phyloP scores from a whole-genome alignment of 768 basidiomycete genomes.

The Hericium alpestre region DNA sequence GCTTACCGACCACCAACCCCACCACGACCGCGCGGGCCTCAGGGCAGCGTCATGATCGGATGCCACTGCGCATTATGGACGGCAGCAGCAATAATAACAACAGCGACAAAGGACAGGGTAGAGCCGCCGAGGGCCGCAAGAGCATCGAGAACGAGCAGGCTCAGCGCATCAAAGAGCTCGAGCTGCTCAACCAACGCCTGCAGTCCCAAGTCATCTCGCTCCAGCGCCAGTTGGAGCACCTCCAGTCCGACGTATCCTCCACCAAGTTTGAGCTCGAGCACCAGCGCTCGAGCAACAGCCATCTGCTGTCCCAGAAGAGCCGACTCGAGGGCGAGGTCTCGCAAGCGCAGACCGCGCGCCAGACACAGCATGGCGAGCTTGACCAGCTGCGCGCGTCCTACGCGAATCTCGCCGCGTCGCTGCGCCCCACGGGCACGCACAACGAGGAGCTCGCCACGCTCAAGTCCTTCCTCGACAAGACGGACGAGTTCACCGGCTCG shows the following conservation, averaged over 20 bases:
- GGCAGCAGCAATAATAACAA: neutral
- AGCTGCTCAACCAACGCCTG: constrained; percentile 8
- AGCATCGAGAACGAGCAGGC: neutral
- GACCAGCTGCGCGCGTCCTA: constrained; percentile 17
- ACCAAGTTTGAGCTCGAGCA: constrained; percentile 13
- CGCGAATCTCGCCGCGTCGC: constrained; percentile 13
- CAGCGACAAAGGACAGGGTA: neutral
- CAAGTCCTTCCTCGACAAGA: constrained; percentile 25
- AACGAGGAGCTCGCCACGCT: constrained; percentile 22
- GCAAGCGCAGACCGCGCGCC: constrained; percentile 4
- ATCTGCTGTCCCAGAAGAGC: constrained; percentile 12
- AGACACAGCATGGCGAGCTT: constrained; percentile 7
- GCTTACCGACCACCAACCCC: constrained; percentile 7
- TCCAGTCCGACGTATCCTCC: constrained; percentile 11
- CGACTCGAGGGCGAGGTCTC: constrained; percentile 9
- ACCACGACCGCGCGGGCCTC: constrained; percentile 2
- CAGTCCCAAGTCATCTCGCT: constrained; percentile 11
- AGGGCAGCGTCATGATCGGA: constrained; percentile 12
- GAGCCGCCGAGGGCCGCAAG: no score
- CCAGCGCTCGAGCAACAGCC: constrained; percentile 8
- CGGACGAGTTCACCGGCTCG: constrained; percentile 24
- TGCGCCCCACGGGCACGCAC: constrained; percentile 13
- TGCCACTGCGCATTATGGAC: neutral
- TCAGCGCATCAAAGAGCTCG: constrained; percentile 4
- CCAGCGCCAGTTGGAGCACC: constrained; percentile 12